Base-by-base conservation (phyloP, 2,329 filamentous ascomycete genomes). In the Didymella exigua region DNA sequence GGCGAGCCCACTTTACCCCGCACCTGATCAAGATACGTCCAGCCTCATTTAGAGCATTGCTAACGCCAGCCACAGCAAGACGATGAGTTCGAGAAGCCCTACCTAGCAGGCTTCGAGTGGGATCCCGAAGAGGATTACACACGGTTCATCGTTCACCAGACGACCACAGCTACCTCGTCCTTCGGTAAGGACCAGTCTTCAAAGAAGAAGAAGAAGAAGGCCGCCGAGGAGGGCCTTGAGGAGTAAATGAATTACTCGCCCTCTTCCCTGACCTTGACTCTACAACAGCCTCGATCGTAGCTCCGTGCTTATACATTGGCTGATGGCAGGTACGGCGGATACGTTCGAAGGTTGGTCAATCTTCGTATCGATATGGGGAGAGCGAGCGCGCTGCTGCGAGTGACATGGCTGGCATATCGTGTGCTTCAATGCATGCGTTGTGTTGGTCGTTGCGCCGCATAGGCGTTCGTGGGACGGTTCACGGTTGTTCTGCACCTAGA, bases 61-160 rank as follows among this genome's bases (percentile, higher is more conserved):
- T 74, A 50, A 72, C 59, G 34, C 19, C 11, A 26, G 4, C 44
- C 24, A 59, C 67, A 96, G 93, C 84, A 89, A 58, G 93, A 98
- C 70, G 93, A 98, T 75, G 93, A 97, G 76, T 83, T 98, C 58
- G 90, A 93, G 51, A 82, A 85, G 63, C 91, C 93, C 61, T 91
- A 93, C 82, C 88, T 98, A 65, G 88, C 88, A 70, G 93, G 93
- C 64, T 97, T 98, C 80, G 92, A 96, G 82, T 97, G 93, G 93
- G 90, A 96, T 78, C 90, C 89, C 75, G 89, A 96, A 67, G 91
- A 96, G 78, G 91, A 87, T 73, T 96, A 91, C 87, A 93, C 90
- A 49, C 85, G 86, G 62, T 84, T 98, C 71, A 82, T 96, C 69
- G 92, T 97, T 60, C 92, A 95, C 78, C 89, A 93, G 74, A 88